These are phyloP conservation scores for Strobilomyces dryophilus DNA, from an alignment of 768 basidiomycete genomes.

Conservation along the genomic window DNA sequence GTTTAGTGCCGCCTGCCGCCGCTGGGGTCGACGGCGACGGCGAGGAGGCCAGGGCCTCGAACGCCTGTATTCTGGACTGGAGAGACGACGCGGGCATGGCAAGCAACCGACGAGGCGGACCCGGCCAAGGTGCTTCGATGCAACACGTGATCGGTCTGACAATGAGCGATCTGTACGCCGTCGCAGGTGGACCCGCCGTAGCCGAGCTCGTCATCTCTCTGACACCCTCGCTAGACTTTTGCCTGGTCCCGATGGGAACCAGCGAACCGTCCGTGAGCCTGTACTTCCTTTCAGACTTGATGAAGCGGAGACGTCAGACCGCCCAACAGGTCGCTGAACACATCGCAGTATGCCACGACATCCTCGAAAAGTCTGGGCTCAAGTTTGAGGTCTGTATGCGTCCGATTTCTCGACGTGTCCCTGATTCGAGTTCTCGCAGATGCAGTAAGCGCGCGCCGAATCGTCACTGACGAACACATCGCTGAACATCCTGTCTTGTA, in stretches of 20 bases:
- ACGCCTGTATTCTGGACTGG: slow-evolving; percentile 59
- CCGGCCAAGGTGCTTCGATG: neutral
- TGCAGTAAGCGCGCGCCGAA: slow-evolving; percentile 33
- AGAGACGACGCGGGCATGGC: slow-evolving; percentile 45
- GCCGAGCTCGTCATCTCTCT: neutral
- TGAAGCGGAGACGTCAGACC: neutral
- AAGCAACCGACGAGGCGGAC: neutral
- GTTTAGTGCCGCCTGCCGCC: neutral
- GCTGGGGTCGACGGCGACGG: slow-evolving; percentile 13
- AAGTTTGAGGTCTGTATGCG: slow-evolving; percentile 62
- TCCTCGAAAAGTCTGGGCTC: slow-evolving; percentile 81
- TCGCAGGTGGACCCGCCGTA: slow-evolving; percentile 51
- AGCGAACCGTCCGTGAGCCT: slow-evolving; percentile 61
- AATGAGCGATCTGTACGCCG: slow-evolving; percentile 59
- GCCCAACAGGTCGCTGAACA: slow-evolving; percentile 61
- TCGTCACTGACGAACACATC: slow-evolving; percentile 25
- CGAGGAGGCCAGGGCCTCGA: slow-evolving; percentile 49
- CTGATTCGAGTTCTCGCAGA: slow-evolving; percentile 18
- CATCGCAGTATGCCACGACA: slow-evolving; percentile 75
- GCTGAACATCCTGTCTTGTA: slow-evolving; percentile 26
- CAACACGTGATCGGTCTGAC: neutral
- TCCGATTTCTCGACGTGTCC: neutral
- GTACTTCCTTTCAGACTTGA: neutral
- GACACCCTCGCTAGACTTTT: slow-evolving; percentile 58
- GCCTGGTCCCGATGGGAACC: slow-evolving; percentile 83